Conservation (phyloP, 108 stramenopile genomes). For the Cylindrotheca closterium region DNA sequence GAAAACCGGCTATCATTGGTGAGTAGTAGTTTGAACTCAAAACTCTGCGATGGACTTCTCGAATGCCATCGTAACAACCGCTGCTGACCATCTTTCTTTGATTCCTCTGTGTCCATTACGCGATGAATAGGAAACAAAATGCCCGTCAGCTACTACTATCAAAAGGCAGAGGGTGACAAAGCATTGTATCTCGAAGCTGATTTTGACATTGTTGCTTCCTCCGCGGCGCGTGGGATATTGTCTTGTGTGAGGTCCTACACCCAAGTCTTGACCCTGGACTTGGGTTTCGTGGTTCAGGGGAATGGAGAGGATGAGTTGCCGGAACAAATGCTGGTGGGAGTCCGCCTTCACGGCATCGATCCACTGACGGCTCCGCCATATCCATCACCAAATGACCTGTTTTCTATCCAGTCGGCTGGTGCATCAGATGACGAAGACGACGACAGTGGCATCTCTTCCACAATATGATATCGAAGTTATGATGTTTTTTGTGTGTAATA, state of each 20-base stretch:
- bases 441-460: too few species aligned
- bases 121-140: slow-evolving; percentile 63
- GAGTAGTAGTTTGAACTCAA: neutral
- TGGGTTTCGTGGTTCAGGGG: slow-evolving; percentile 84
- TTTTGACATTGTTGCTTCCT: slow-evolving; percentile 78
- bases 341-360: slow-evolving; percentile 83
- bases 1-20: slow-evolving; percentile 80
- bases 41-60: too few species aligned
- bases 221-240: slow-evolving; percentile 82
- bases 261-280: slow-evolving; percentile 74
- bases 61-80: too few species aligned
- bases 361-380: slow-evolving; percentile 69
- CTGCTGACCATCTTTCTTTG: too few species aligned
- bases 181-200: slow-evolving; percentile 81
- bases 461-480: slow-evolving; percentile 9
- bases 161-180: slow-evolving; percentile 40
- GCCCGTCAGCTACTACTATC: slow-evolving; percentile 63
- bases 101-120: too few species aligned
- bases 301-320: slow-evolving; percentile 72
- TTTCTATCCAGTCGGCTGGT: too few species aligned
- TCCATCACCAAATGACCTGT: slow-evolving; percentile 35
- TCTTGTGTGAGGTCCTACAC: slow-evolving; percentile 73
- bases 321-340: slow-evolving; percentile 82
- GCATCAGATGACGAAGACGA: slow-evolving; percentile 5
- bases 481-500: too few species aligned